Base-by-base conservation (phyloP, 495 filamentous ascomycete species). In the Penicillium canariense region DNA sequence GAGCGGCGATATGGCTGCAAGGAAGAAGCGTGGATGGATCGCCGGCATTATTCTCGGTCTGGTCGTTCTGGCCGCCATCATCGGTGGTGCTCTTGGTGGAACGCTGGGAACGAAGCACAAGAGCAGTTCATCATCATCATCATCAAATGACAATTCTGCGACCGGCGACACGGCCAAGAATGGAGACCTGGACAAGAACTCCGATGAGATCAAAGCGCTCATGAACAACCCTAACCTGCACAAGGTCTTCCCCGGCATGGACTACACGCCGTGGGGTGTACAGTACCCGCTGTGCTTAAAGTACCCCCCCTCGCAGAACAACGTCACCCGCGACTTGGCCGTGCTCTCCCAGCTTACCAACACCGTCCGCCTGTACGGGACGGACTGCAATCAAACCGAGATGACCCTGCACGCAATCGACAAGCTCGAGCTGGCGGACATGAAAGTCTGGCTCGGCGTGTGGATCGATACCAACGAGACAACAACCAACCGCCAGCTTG, bases 361-460 rank as follows among this genome's bases (percentile, higher is more conserved):
- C 68, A 86, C 82, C 2, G 79, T 98, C 38, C 88, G 93, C 1
- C 80, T 97, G 12, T 98, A 98, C 67, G 94, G 94, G 22, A 97
- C 90, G 14, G 94, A 98, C 72, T 98, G 94, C 80, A 97, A 97
- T 67, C 93, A 97, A 70, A 97, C 94, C 0, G 84, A 96, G 66
- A 91, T 97, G 89, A 87, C 94, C 1, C 79, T 97, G 35, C 85
- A 93, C 61, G 84, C 91, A 5, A 85, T 98, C 64, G 77, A 86
- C 48, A 80, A 79, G 46, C 79, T 97, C 28, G 81, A 81, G 30
- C 69, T 96, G 48, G 81, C 84, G 18, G 81, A 86, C 59, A 86
- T 96, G 76, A 96, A 94, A 60, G 78, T 98, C 57, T 97, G 94
- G 94, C 78, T 97, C 17, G 94, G 94, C 12, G 93, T 97, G 17